Evolutionary conservation across 2,329 filamentous ascomycete species (phyloP), one percentile per base, ranked within the genome.

Genomic region (Alternaria brassicicola): DNA sequence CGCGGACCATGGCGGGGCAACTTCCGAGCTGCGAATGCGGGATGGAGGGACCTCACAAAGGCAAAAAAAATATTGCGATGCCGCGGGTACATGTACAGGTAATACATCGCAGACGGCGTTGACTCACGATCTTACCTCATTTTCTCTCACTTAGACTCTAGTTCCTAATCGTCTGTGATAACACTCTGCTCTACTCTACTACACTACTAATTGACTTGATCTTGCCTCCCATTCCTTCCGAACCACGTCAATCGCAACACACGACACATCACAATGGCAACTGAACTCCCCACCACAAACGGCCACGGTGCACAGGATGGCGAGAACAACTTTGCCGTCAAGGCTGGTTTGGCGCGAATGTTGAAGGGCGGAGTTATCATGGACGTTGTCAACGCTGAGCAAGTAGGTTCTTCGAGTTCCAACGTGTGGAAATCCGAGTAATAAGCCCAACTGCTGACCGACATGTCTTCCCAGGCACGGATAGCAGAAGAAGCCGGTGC

Each of bases 301-400:
- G 79, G 78, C 70, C 64, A 76, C 64, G 65, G 67, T 55, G 68
- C 79, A 47, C 77, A 79, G 65, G 82, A 83, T 65, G 76, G 76
- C 60, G 77, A 80, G 67, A 78, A 80, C 67, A 84, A 87, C 79
- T 96, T 97, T 80, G 89, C 89, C 68, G 89, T 97, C 85, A 99
- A 99, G 86, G 90, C 92, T 52, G 95, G 94, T 59, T 84, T 99
- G 65, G 95, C 95, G 23, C 91, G 96, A 80, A 99, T 99, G 95
- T 84, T 98, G 80, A 97, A 98, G 85, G 95, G 95, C 77, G 95
- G 95, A 73, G 95, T 99, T 66, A 99, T 99, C 81, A 99, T 99
- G 95, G 95, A 99, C 80, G 95, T 98, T 57, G 92, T 96, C 64
- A 92, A 94, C 78, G 91, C 93, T 25, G 90, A 92, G 75, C 93